Base-by-base conservation (phyloP, 2,329 filamentous ascomycete species). In the Xylaria sp. region DNA sequence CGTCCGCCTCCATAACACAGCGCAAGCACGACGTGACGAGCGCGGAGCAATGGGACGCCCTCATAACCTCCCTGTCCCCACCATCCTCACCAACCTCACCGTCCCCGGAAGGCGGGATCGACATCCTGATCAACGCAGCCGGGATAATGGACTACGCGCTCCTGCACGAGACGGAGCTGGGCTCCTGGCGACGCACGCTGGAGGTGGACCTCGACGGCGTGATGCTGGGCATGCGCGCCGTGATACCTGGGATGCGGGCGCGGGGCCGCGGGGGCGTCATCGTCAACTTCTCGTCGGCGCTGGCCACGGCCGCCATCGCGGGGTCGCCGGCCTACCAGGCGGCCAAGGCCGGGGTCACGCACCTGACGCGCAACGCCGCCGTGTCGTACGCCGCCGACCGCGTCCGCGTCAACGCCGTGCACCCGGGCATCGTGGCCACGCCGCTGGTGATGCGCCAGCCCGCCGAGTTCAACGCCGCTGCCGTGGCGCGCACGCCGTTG, bases 371-470 rank as follows among this genome's bases (percentile, higher is more conserved):
- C 44, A 57, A 50, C 42, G 53, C 51, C 38, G 39, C 55, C 2
- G 9, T 59, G 7, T 31, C 61, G 5, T 59, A 54, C 20, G 61
- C 38, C 11, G 2, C 38, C 7, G 38, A 59, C 54, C 25, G 31
- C 1, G 44, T 65, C 55, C 55, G 55, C 55, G 62, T 60, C 29
- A 60, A 60, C 55, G 55, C 62, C n/a, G 22, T 60, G 15, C 29
- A 22, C 15, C 39, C 56, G 3, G 55, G 56, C 7, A 11, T 49
- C 33, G 20, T 59, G 17, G 31, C 17, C 1, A 45, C 54, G 15
- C 45, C 45, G 1, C 38, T 58, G 45, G 36, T 45, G 11, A n/a
- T 20, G 45, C 7, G 2, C 22, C 60, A 56, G 42, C 20, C 39
- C 22, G 42, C 31, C 7, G 60, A 56, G 31, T 31, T 56, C 51